These are phyloP conservation scores for Melastoma malabathricum DNA, from an alignment of 345 rosid species.

Conservation along the genomic window DNA sequence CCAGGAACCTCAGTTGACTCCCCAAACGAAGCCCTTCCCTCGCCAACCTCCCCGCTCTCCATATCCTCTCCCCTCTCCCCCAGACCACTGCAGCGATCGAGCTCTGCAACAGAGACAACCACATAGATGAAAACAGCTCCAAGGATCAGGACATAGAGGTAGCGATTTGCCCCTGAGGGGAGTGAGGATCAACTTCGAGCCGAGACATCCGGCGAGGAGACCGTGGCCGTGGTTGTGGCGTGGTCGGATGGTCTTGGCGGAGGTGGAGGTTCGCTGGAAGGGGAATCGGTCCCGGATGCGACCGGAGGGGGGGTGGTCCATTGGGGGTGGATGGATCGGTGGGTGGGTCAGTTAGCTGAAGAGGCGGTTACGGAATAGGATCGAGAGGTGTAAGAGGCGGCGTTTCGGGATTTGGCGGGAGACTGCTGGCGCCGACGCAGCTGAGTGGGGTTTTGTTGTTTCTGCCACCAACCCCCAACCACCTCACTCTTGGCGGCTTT, in stretches of 20 bases:
- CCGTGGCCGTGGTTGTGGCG: constrained; percentile 9
- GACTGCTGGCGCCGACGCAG: no score
- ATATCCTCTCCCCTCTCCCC: constrained; percentile 34
- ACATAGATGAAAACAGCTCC: constrained; percentile 59
- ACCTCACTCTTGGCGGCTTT: no score
- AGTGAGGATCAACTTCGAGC: constrained; percentile 15
- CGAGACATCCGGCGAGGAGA: not conserved
- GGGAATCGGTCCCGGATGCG: constrained; percentile 65
- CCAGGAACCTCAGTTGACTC: constrained; percentile 44
- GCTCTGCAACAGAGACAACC: constrained; percentile 60
- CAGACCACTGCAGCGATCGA: constrained; percentile 41
- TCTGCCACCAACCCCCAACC: no score
- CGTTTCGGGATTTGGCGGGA: no score
- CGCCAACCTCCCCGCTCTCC: constrained; percentile 12
- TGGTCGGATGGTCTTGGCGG: constrained; percentile 24
- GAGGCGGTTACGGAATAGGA: no score
- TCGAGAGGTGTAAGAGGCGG: no score
- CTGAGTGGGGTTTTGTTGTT: no score
- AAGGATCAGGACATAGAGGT: constrained; percentile 39
- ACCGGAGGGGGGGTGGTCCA: constrained; percentile 22
- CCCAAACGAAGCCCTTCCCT: constrained; percentile 42
- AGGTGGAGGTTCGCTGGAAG: constrained; percentile 39
- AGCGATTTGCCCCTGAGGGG: constrained; percentile 50
- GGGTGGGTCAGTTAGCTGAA: no score
- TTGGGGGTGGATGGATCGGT: not conserved